phyloP scores from a whole-genome alignment of 129 eudicot species.

The Tanacetum coccineum region DNA sequence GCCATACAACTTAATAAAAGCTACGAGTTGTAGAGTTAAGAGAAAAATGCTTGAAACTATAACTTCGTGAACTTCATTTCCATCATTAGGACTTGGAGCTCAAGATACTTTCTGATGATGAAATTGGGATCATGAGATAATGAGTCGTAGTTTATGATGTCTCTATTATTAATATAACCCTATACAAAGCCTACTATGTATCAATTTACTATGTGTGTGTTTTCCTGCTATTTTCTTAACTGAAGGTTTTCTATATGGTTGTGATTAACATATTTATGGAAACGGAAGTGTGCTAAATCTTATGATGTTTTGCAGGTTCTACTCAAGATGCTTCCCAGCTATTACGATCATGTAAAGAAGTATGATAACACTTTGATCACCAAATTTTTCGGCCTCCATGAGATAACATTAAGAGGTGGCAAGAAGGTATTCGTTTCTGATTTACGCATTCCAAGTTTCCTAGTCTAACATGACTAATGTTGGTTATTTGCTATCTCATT shows the following conservation, averaged over 20 bases:
- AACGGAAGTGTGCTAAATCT: not conserved
- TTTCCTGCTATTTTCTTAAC: not conserved
- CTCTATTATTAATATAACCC: not conserved
- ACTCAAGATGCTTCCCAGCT: slow-evolving; percentile 87
- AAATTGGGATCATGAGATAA: slow-evolving; percentile 6
- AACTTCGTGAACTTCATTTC: not conserved
- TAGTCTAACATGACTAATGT: not conserved
- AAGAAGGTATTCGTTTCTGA: slow-evolving; percentile 59
- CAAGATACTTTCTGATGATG: not conserved
- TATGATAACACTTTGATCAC: slow-evolving; percentile 91
- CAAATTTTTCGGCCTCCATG: slow-evolving; percentile 88
- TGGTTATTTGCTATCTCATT: slow-evolving; percentile 15
- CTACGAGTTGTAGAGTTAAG: too few relatives aligned
- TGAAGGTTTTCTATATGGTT: not conserved
- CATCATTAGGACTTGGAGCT: not conserved
- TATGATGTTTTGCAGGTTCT: slow-evolving; percentile 51
- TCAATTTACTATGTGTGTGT: too few relatives aligned
- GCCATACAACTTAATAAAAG: too few relatives aligned
- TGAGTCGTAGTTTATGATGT: not conserved
- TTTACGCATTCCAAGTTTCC: slow-evolving; percentile 7
- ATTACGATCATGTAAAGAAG: slow-evolving; percentile 68
- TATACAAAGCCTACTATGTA: not conserved
- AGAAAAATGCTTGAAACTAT: too few relatives aligned
- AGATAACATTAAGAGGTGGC: slow-evolving; percentile 59
- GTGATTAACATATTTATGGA: not conserved